These are phyloP conservation scores for Macadamia tetraphylla DNA, from an alignment of 164 flowering plant species.

Conservation along the genomic window DNA sequence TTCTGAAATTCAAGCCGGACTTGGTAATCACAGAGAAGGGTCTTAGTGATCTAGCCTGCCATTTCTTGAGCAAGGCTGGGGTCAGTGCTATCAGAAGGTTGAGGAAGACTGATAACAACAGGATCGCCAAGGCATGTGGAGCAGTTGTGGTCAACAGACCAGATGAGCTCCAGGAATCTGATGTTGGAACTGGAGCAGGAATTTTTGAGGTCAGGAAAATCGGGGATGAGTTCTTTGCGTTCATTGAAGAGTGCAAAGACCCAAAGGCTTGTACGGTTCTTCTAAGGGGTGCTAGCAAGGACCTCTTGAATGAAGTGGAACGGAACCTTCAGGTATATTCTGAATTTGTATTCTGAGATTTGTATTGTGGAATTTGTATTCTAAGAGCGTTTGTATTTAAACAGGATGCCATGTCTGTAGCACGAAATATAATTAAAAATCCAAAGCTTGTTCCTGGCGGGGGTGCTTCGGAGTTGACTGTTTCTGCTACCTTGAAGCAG, in stretches of 20 bases:
- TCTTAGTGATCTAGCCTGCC: slow-evolving; percentile 93
- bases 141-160: slow-evolving; percentile 92
- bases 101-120: slow-evolving; percentile 90
- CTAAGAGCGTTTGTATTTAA: background rate
- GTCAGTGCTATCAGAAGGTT: slow-evolving; percentile 91
- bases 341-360: no score
- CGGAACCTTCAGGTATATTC: slow-evolving; percentile 79
- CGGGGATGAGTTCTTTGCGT: slow-evolving; percentile 91
- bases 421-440: slow-evolving; percentile 85
- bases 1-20: slow-evolving; percentile 86
- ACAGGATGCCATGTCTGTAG: slow-evolving; percentile 96
- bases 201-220: slow-evolving; percentile 93
- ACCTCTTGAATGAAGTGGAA: slow-evolving; percentile 95
- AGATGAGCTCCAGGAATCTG: slow-evolving; percentile 95
- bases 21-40: slow-evolving; percentile 94
- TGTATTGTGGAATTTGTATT: no score
- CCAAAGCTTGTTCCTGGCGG: slow-evolving; percentile 98
- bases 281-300: slow-evolving; percentile 94
- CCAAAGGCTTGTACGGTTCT: slow-evolving; percentile 97
- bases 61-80: slow-evolving; percentile 87
- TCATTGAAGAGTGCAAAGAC: slow-evolving; percentile 80
- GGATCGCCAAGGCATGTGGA: slow-evolving; percentile 95
- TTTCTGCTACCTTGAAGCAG: slow-evolving; percentile 91
- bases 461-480: slow-evolving; percentile 93
- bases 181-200: slow-evolving; percentile 92